phyloP scores from a whole-genome alignment of 257 asterid species.

The Nicotiana noctiflora region DNA sequence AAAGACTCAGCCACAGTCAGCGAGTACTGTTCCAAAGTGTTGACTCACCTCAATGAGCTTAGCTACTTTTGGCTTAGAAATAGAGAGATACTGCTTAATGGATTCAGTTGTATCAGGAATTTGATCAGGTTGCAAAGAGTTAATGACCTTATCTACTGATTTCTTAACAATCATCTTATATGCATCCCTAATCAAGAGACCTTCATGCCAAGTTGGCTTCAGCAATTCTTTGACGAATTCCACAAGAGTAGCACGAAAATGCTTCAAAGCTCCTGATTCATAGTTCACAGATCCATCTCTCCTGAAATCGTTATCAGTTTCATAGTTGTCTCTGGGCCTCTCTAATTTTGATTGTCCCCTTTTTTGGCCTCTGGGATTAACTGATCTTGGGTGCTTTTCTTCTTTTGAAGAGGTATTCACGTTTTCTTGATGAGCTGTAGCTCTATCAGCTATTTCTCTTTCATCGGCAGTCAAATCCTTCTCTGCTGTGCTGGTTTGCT shows the following conservation, averaged over 20 bases:
- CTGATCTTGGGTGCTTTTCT: conserved; percentile 29
- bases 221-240: conserved; percentile 71
- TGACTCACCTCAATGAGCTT: conserved; percentile 83
- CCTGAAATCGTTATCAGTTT: neutral
- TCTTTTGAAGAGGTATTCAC: conserved; percentile 24
- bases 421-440: conserved; percentile 11
- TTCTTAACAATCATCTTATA: conserved; percentile 72
- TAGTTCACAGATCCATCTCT: conserved; percentile 24
- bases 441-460: conserved; percentile 13
- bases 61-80: conserved; percentile 51
- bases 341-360: neutral
- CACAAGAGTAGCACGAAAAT: conserved; percentile 58
- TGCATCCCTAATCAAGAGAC: conserved; percentile 70
- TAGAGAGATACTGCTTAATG: conserved; percentile 42
- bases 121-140: conserved; percentile 50
- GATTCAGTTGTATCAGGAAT: conserved; percentile 63
- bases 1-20: conserved; percentile 3
- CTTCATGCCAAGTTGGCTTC: conserved; percentile 75
- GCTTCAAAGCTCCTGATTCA: conserved; percentile 41
- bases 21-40: neutral
- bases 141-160: conserved; percentile 60
- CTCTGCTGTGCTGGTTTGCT: conserved; percentile 16
- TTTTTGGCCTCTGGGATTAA: conserved; percentile 13
- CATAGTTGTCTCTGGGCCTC: neutral
- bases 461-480: conserved; percentile 10